A percentile compares a stretch with the other conserved stretches of the same genome.
Conservation (phyloP, 345 rosid species). For the Euclidium syriacum region DNA sequence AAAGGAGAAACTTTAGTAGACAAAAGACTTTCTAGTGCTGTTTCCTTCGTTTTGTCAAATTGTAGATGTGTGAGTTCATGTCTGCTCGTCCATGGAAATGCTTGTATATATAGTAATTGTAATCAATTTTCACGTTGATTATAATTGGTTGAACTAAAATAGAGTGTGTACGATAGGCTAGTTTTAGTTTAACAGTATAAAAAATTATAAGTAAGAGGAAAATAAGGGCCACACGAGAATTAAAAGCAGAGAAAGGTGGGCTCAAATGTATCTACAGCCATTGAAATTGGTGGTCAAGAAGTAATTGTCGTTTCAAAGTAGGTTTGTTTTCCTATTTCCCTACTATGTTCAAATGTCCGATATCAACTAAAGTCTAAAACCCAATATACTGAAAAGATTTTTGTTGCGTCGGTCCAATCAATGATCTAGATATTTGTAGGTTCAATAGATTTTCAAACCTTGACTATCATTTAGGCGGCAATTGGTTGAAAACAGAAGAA, state of each 20-base stretch:
- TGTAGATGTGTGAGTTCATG: conserved; percentile 4
- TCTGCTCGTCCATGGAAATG: conserved; percentile 23
- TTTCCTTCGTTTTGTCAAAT: conserved; percentile 2
- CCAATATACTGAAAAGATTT: not conserved
- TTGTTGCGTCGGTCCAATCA: conserved; percentile 7
- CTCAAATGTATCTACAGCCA: conserved; percentile 1
- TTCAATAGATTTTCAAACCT: not conserved
- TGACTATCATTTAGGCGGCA: too few relatives aligned
- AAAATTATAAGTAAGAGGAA: not conserved
- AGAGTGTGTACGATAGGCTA: not conserved
- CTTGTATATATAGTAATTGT: not conserved
- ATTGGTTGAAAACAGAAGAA: too few relatives aligned
- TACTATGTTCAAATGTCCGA: not conserved
- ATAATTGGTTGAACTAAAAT: not conserved
- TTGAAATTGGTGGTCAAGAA: conserved; percentile 17
- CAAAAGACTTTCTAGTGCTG: conserved; percentile 18
- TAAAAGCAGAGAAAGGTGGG: not conserved
- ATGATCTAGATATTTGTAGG: conserved; percentile 8
- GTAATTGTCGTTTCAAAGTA: conserved; percentile 6
- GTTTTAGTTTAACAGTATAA: not conserved
- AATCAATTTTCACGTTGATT: not conserved
- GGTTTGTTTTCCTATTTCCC: not conserved
- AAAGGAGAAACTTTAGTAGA: conserved; percentile 3
- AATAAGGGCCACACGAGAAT: conserved; percentile 12
- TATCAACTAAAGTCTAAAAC: not conserved